Percentiles rank a stretch among this genome's conserved stretches.
Conservation (phyloP, 345 rosid species). For the Aethionema arabicum region DNA sequence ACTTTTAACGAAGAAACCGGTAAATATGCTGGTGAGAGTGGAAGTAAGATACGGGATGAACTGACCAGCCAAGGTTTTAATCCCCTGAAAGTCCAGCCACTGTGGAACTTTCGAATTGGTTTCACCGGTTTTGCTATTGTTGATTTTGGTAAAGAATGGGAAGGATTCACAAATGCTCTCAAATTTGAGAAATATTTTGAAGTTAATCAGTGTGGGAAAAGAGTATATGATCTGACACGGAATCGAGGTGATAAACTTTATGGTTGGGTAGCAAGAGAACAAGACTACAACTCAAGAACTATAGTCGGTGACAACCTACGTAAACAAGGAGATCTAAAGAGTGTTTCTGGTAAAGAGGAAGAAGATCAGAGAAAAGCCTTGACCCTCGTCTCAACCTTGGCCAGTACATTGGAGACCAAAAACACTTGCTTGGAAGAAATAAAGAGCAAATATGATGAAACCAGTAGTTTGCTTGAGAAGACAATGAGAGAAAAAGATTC, state of each 20-base stretch:
- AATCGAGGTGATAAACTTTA: conserved; percentile 44
- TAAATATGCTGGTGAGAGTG: conserved; percentile 56
- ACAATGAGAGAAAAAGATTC: conserved; percentile 49
- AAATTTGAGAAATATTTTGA: conserved; percentile 58
- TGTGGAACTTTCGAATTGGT: conserved; percentile 52
- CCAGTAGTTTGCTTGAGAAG: conserved; percentile 30
- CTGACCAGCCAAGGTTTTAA: conserved; percentile 54
- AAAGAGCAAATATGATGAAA: conserved; percentile 45
- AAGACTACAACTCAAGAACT: conserved; percentile 45
- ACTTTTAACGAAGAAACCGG: conserved; percentile 31
- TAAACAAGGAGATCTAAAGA: conserved; percentile 56
- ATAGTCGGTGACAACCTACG: conserved; percentile 49
- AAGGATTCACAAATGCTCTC: conserved; percentile 54
- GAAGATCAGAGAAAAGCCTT: conserved; percentile 48
- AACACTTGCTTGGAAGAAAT: conserved; percentile 43
- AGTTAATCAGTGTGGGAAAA: conserved; percentile 47
- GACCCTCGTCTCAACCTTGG: conserved; percentile 46
- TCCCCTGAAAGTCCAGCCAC: conserved; percentile 53
- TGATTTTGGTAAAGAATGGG: conserved; percentile 67
- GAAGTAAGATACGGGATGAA: conserved; percentile 50
- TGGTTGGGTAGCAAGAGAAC: conserved; percentile 77
- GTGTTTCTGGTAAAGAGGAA: conserved; percentile 50
- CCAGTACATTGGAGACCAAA: conserved; percentile 50
- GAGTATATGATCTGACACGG: conserved; percentile 34
- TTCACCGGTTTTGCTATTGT: conserved; percentile 68